Evolutionary conservation across 2,329 filamentous ascomycete species (phyloP), one percentile per base, ranked within the genome.

Genomic region (Aureobasidium musti): DNA sequence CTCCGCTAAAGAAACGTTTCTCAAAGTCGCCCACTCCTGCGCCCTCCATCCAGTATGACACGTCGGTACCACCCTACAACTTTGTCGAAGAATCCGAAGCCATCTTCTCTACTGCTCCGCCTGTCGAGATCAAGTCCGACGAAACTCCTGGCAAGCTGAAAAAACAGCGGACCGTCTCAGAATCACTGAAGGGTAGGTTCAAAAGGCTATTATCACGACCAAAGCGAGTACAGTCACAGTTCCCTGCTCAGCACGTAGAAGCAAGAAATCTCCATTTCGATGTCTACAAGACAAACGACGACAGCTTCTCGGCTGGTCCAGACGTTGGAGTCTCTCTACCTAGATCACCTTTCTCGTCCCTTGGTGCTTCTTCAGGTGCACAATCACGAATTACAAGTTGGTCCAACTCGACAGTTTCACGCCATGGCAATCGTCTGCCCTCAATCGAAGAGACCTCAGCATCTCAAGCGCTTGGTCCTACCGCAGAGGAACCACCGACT

Each of bases 381-480:
- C 66, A 80, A 69, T 89, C 87, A n/a, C 79, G 89, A 26, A 85
- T 91, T 60, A 91, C 89, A 1, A 92, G 89, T 74, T 91, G 89
- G 89, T 84, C 84, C 5, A 86, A 87, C 68, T 90, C 89, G 0
- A 85, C 84, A 1, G 80, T 79, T 67, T 80, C 68, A 77, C 83
- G 80, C 26, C 37, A 41, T 50, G 57, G 65, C 41, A 35, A 28
- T n/a, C 39, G 67, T 67, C 28, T 67, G 43, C 14, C 63, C 66
- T 14, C 65, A 53, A 61, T 67, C 14, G 65, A 70, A 33, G 61
- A 66, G 65, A 56, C 63, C 21, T 43, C 53, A 28, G 23, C 59
- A 11, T 35, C 64, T 1, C 39, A 50, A 49, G 54, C 28, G 54
- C 70, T 49, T 39, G 61, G 35, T 65, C 45, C 11, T n/a, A 39